These are phyloP conservation scores for Biancaea sappan DNA, from an alignment of 306 rosid species.

Conservation along the genomic window DNA sequence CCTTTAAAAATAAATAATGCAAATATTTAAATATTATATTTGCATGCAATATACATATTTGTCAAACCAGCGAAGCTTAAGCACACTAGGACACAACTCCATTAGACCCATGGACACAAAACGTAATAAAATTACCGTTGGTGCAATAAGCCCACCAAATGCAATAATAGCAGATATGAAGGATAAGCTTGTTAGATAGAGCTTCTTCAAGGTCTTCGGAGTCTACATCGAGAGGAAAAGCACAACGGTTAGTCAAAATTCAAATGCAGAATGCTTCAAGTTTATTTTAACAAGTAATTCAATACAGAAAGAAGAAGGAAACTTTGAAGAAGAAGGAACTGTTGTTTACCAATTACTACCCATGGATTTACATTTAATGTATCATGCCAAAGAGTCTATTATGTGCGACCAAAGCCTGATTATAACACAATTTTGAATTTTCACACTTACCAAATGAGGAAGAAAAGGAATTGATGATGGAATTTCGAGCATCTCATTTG, in stretches of 20 bases:
- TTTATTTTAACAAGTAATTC: conserved; percentile 22
- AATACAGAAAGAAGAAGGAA: conserved; percentile 25
- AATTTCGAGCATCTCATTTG: conserved; percentile 87
- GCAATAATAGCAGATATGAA: conserved; percentile 73
- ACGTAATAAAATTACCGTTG: conserved; percentile 64
- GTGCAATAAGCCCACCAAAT: conserved; percentile 93
- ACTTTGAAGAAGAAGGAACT: conserved; percentile 7
- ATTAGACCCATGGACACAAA: not conserved
- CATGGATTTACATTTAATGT: not conserved
- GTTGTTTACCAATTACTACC: not conserved
- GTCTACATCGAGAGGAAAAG: conserved; percentile 57
- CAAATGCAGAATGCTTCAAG: conserved; percentile 5
- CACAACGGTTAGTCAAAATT: conserved; percentile 18
- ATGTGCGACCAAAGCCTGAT: not conserved
- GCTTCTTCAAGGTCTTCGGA: conserved; percentile 82
- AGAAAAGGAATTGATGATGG: conserved; percentile 95
- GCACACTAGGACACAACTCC: too few relatives aligned
- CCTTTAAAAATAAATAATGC: too few relatives aligned
- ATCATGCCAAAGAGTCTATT: not conserved
- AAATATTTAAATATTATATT: too few relatives aligned
- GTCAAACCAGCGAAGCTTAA: too few relatives aligned
- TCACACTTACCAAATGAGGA: conserved; percentile 67
- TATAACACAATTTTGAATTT: conserved; percentile 24
- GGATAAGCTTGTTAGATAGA: conserved; percentile 68
- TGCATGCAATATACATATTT: too few relatives aligned